Percentiles rank a stretch among this genome's conserved stretches.
phyloP scores from a whole-genome alignment of 1,284 basidiomycete species.

The Coniferiporia weirii region DNA sequence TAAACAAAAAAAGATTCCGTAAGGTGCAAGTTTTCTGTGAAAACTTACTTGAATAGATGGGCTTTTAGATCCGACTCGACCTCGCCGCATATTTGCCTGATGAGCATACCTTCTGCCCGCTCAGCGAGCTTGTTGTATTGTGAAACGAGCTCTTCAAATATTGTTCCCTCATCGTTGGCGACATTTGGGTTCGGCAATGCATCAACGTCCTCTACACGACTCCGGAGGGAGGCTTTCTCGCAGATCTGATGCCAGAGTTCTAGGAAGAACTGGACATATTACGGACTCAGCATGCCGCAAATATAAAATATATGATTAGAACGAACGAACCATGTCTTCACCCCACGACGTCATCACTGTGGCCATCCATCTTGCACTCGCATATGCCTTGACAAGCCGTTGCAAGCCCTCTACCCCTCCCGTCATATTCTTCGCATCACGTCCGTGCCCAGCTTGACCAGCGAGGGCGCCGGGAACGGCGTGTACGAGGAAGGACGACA shows the following conservation, averaged over 20 bases:
- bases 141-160: slow-evolving; percentile 71
- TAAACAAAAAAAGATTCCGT: slow-evolving; percentile 7
- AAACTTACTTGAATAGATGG: slow-evolving; percentile 50
- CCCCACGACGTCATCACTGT: slow-evolving; percentile 73
- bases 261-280: slow-evolving; percentile 69
- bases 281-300: neutral
- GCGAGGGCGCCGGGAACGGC: slow-evolving; percentile 86
- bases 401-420: slow-evolving; percentile 77
- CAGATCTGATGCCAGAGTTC: slow-evolving; percentile 81
- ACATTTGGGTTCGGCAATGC: slow-evolving; percentile 44
- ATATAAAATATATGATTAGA: neutral
- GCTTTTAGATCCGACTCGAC: slow-evolving; percentile 68
- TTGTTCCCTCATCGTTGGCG: slow-evolving; percentile 48
- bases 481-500: slow-evolving; percentile 82
- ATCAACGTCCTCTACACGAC: slow-evolving; percentile 41
- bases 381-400: slow-evolving; percentile 75
- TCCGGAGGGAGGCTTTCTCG: slow-evolving; percentile 47
- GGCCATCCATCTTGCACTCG: slow-evolving; percentile 72
- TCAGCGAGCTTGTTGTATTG: slow-evolving; percentile 56
- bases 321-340: slow-evolving; percentile 71
- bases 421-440: slow-evolving; percentile 60
- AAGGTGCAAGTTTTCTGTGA: slow-evolving; percentile 15
- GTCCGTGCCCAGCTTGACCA: slow-evolving; percentile 41
- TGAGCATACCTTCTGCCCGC: slow-evolving; percentile 82
- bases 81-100: slow-evolving; percentile 75